Base-by-base conservation (phyloP, 441 rosid species). In the Adansonia grandidieri region DNA sequence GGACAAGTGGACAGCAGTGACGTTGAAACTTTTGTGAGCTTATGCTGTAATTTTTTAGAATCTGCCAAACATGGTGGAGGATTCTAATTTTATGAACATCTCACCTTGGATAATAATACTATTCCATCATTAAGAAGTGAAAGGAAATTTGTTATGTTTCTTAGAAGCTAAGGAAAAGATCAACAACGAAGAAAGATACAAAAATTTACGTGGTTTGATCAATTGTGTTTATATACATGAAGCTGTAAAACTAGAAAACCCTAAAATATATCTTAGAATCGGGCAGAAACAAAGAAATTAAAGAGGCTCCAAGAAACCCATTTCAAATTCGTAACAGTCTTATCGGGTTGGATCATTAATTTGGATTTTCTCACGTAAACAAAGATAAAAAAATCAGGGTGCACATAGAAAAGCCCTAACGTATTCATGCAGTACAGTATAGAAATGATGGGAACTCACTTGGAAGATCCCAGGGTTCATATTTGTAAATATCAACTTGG, bases 401-500 rank as follows among this genome's bases (percentile, higher is more conserved):
- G 6, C 44, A 40, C 44, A 40, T 40, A 40, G 44, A 40, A 40
- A 40, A 40, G 44, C 44, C 44, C 44, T 28, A 40, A 40, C 44
- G 2, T 6, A 3, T 8, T 37, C 48, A 45, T 37, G 76, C 42
- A 17, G 44, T 10, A 45, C 11, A 11, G 22, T 45, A 20, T 0
- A 8, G 40, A 53, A 53, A 73, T 3, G 50, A 14, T 10, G 32
- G 45, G 5, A 77, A 68, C 97, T 90, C 88, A 96, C 99, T 93
- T 80, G 98, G 98, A 71, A 95, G 99, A 78, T 93, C 99, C 99
- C 99, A 95, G 42, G 98, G 98, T 80, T 91, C 97, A 53, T 88
- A 87, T 88, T 91, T 95, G 71, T 95, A 93, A 48, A 96, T 96
- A 65, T 96, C 98, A 17, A 94, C 90, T 85, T 96, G 97, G 85